These are phyloP conservation scores for Harringtonia aguacate DNA, from an alignment of 2,329 filamentous ascomycete species.

Conservation along the genomic window DNA sequence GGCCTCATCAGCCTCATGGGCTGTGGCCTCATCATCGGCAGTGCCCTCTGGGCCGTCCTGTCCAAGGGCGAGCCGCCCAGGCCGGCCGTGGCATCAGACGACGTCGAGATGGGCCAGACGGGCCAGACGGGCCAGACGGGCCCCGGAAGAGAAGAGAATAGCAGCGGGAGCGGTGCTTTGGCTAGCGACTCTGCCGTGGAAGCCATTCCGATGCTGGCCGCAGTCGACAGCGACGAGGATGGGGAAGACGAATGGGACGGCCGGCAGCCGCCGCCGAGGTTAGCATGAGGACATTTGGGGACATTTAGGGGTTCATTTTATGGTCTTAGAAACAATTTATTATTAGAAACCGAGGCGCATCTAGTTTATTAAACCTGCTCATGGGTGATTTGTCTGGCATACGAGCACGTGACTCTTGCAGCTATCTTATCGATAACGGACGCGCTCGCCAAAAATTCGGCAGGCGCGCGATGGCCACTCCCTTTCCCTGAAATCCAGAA, in stretches of 20 bases:
- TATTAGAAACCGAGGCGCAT: too few species aligned
- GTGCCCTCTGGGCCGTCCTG: slow-evolving; percentile 39
- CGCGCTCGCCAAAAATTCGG: slow-evolving; percentile 9
- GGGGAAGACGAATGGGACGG: slow-evolving; percentile 5
- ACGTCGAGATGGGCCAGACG: slow-evolving; percentile 22
- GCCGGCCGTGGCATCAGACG: slow-evolving; percentile 18
- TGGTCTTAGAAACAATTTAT: too few species aligned
- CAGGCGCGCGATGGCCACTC: slow-evolving; percentile 9
- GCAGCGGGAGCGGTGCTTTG: too few species aligned
- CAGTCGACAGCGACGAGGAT: slow-evolving; percentile 10
- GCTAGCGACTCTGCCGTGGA: slow-evolving; percentile 15
- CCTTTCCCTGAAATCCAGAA: neutral
- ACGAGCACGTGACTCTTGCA: slow-evolving; percentile 1
- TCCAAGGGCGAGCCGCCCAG: slow-evolving; percentile 27
- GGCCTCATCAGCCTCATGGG: slow-evolving; percentile 36
- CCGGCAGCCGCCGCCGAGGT: too few species aligned
- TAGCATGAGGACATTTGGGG: neutral
- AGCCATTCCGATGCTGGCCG: slow-evolving; percentile 28
- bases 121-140: too few species aligned
- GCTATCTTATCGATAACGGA: slow-evolving; percentile 10
- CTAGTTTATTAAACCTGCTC: too few species aligned
- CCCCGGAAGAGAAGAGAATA: too few species aligned
- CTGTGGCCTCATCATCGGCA: slow-evolving; percentile 41
- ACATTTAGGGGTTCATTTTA: too few species aligned
- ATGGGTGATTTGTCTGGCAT: too few species aligned